phyloP scores from a whole-genome alignment of 495 filamentous ascomycete genomes.

The Geoglossum glabrum region DNA sequence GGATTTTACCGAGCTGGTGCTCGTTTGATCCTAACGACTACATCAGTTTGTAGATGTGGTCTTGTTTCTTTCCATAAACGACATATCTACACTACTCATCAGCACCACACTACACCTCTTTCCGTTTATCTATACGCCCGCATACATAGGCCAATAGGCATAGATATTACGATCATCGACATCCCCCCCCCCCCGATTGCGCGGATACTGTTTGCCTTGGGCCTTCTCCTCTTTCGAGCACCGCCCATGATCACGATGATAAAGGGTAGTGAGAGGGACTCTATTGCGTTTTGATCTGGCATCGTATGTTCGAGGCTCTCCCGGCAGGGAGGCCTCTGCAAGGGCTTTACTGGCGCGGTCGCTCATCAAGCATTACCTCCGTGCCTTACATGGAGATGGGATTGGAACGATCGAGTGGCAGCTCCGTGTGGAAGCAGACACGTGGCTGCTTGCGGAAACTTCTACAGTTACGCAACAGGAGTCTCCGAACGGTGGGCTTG shows the following conservation, averaged over 20 bases:
- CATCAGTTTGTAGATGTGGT: no score
- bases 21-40: no score
- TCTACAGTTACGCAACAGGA: background rate
- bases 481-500: no score
- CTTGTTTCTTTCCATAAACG: no score
- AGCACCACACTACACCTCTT: no score
- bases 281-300: background rate
- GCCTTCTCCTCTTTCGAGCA: conserved; percentile 13
- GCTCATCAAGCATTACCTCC: background rate
- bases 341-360: conserved; percentile 1
- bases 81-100: no score
- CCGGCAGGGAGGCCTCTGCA: background rate
- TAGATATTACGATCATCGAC: no score
- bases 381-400: background rate
- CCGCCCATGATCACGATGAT: conserved; percentile 10
- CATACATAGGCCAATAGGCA: no score
- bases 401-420: background rate
- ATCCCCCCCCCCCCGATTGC: no score
- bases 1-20: no score
- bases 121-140: no score
- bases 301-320: conserved; percentile 3
- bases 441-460: background rate
- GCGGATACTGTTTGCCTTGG: conserved; percentile 15
- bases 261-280: conserved; percentile 4
- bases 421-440: background rate